Base-by-base conservation (phyloP, 2,329 filamentous ascomycete genomes). In the Fusarium protoensiforme region DNA sequence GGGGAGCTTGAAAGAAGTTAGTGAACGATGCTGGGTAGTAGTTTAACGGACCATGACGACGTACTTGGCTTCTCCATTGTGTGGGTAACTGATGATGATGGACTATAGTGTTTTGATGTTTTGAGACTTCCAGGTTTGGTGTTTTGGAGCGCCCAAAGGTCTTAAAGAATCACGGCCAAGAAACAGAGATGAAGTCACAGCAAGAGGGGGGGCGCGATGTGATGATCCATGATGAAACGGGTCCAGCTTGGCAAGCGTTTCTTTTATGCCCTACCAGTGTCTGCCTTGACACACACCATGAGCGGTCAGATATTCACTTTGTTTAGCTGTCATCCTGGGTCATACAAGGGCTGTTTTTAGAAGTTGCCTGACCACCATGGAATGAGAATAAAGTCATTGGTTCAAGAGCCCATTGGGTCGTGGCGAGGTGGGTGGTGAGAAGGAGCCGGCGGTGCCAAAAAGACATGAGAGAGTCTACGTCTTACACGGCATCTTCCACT, bases 1-100 rank as follows among this genome's bases (percentile, higher is more conserved):
- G 67, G 16, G 69, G 58, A 36, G 69, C 72, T 72, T 22, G 11
- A 4, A n/a, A 7, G 3, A 13, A 27, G 35, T 66, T 24, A 57
- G 48, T 51, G 6, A 35, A 35, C 8, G 24, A 18, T 24, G 13
- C 14, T 33, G 9, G 7, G 3, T 16, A 54, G 35, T n/a, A 54
- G 35, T n/a, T 29, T 24, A 8, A n/a, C 18, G 18, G 18, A 29
- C 10, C 1, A 65, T 68, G 36, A n/a, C 5, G 2, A 65, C 72
- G 36, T 70, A 76, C 74, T 71, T 5, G 72, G 46, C 27, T 70
- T 74, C 43, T 76, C 74, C 74, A 76, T 76, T 36, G 33, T 36
- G 33, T 66, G 33, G 46, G 10, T 10, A 3, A 29, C 10, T 51
- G 46, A 20, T 14, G 27, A 48, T 29, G 16, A 10, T n/a, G n/a